Evolutionary conservation across 2,329 filamentous ascomycete species (phyloP), one percentile per base, ranked within the genome.

Genomic region (Hypoxylon sp.): DNA sequence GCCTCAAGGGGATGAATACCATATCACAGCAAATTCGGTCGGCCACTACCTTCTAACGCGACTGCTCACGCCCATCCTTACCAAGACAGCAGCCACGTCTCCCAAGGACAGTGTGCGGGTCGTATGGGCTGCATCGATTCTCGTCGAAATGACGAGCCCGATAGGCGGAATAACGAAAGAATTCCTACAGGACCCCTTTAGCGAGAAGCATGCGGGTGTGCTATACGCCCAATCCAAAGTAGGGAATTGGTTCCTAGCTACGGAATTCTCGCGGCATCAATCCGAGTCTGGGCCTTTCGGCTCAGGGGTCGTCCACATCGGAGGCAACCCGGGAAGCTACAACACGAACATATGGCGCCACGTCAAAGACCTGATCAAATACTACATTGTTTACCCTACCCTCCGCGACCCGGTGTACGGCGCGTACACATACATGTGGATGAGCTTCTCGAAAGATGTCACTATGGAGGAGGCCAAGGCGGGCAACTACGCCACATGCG

Each of bases 401-500:
- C 69, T 70, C 2, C 60, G 69, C 5, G 35, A 68, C 7, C 68
- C 61, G 3, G 59, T 72, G 6, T 65, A 73, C 14, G 72, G 72
- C 13, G 65, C 72, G 3, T 67, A 73, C 17, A 76, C 70, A 0
- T 73, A 68, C 54, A 61, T 74, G 14, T 76, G 74, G 74, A 74
- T 76, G 70, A 71, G 68, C 1, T 69, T 74, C 37, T 73, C 70
- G 6, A 30, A 69, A 2, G 63, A 66, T 13, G 66, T 74, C 6
- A 74, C 70, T 6, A 51, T 70, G 13, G 59, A 72, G 6, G 71
- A 67, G 20, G 68, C 66, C 5, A 17, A 66, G 11, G 66, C 70
- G 2, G 73, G 72, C 2, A 64, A 69, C 0, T 74, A 74, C 33
- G 73, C 70, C 2, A 74, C 72, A 22, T 74, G 70, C 46, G 57